Conservation (phyloP, 2,329 filamentous ascomycete species). For the Achaetomium macrosporum region DNA sequence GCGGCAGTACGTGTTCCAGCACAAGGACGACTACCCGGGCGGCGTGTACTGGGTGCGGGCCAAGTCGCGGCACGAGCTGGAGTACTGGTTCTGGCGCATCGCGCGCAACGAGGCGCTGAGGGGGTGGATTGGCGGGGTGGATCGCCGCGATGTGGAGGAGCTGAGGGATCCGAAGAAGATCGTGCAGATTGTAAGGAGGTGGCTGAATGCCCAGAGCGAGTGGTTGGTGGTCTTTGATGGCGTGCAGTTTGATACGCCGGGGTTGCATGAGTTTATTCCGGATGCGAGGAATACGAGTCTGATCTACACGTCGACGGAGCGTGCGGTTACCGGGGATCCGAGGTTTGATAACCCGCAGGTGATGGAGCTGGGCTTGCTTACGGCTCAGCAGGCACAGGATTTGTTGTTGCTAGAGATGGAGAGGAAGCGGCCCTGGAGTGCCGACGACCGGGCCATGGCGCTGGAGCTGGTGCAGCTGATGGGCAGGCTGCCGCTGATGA, state of each 20-base stretch:
- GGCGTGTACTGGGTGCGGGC: conserved; percentile 67
- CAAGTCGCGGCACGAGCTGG: conserved; percentile 52
- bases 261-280: conserved; percentile 57
- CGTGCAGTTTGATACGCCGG: conserved; percentile 53
- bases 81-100: conserved; percentile 61
- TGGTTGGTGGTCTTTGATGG: conserved; percentile 67
- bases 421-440: conserved; percentile 48
- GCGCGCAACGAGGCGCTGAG: conserved; percentile 50
- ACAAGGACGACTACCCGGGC: conserved; percentile 54
- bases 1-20: conserved; percentile 58
- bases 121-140: conserved; percentile 31
- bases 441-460: conserved; percentile 51
- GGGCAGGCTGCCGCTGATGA: conserved; percentile 60
- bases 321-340: conserved; percentile 48
- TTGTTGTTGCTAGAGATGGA: conserved; percentile 58
- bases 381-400: conserved; percentile 51
- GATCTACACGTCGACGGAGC: conserved; percentile 63
- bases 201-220: conserved; percentile 55
- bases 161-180: conserved; percentile 39
- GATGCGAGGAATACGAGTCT: conserved; percentile 57
- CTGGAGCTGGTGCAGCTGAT: conserved; percentile 58
- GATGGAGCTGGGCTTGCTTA: conserved; percentile 50
- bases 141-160: conserved; percentile 35
- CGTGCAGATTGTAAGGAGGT: conserved; percentile 52
- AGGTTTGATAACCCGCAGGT: conserved; percentile 54